These are phyloP conservation scores for Ogataea saltuana DNA, from an alignment of 805 yeast genomes.

Conservation along the genomic window DNA sequence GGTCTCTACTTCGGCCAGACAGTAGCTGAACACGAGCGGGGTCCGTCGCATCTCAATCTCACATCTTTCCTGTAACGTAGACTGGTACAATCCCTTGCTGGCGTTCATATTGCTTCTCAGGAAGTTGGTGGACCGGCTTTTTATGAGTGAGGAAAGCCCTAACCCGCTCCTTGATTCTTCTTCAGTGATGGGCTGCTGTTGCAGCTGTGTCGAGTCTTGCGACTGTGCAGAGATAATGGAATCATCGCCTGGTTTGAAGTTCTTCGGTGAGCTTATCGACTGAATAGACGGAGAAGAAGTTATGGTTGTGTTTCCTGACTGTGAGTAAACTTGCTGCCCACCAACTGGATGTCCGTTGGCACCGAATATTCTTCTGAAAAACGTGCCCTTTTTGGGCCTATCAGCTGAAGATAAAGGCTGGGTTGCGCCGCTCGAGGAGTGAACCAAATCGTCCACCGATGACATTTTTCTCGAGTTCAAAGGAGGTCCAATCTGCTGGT, in stretches of 20 bases:
- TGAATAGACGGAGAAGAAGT: conserved; percentile 22
- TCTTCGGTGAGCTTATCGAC: conserved; percentile 35
- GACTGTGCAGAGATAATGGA: conserved; percentile 11
- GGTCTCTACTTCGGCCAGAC: conserved; percentile 74
- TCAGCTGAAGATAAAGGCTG: conserved; percentile 10
- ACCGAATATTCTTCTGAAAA: conserved; percentile 36
- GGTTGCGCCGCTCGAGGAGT: neutral
- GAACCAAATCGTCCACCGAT: conserved; percentile 16
- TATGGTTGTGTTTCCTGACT: conserved; percentile 10
- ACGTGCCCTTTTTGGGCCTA: conserved; percentile 26
- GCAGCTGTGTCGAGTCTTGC: conserved; percentile 1
- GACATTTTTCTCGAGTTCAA: conserved; percentile 6
- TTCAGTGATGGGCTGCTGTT: conserved; percentile 6
- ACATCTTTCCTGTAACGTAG: conserved; percentile 64
- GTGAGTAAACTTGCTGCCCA: conserved; percentile 2
- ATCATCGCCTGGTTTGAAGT: conserved; percentile 33
- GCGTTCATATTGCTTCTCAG: conserved; percentile 32
- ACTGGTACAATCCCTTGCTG: conserved; percentile 37
- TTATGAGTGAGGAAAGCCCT: conserved; percentile 34
- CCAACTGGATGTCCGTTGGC: conserved; percentile 9
- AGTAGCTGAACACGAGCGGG: conserved; percentile 71
- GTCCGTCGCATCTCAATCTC: conserved; percentile 58
- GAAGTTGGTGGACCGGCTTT: conserved; percentile 50
- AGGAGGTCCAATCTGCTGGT: neutral
- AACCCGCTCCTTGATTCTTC: conserved; percentile 16